Percentiles rank a stretch among this genome's conserved stretches.
phyloP scores from a whole-genome alignment of 164 flowering plant species.

The Pachysandra terminalis region DNA sequence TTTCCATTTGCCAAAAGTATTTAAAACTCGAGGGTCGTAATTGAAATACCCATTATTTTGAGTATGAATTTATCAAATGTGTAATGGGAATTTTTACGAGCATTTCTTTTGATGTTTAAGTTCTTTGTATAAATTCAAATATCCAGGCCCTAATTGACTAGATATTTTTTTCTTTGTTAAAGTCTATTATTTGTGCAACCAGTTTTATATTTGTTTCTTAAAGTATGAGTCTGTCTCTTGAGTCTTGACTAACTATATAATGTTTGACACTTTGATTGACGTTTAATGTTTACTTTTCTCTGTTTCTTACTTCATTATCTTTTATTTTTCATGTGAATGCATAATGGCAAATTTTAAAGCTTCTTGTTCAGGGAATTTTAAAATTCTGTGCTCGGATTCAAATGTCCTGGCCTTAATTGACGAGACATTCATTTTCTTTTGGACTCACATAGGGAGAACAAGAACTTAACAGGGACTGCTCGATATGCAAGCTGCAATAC shows the following conservation, averaged over 20 bases:
- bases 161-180: no score
- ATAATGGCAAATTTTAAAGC: background rate
- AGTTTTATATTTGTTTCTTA: background rate
- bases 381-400: background rate
- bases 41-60: no score
- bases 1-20: no score
- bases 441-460: slow-evolving; percentile 69
- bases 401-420: background rate
- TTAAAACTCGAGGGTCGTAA: no score
- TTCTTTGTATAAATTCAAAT: no score
- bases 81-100: no score
- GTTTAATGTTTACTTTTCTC: no score
- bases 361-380: no score
- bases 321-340: no score
- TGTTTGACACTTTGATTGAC: background rate
- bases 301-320: background rate
- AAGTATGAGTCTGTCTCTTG: background rate
- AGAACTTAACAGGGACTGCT: slow-evolving; percentile 96
- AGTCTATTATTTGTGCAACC: background rate
- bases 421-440: background rate
- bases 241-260: no score
- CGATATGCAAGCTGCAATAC: slow-evolving; percentile 99
- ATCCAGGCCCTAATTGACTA: no score
- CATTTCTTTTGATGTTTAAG: background rate
- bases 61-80: no score